These are phyloP conservation scores for Epicoccum nigrum DNA, from an alignment of 2,329 filamentous ascomycete genomes.

Conservation along the genomic window DNA sequence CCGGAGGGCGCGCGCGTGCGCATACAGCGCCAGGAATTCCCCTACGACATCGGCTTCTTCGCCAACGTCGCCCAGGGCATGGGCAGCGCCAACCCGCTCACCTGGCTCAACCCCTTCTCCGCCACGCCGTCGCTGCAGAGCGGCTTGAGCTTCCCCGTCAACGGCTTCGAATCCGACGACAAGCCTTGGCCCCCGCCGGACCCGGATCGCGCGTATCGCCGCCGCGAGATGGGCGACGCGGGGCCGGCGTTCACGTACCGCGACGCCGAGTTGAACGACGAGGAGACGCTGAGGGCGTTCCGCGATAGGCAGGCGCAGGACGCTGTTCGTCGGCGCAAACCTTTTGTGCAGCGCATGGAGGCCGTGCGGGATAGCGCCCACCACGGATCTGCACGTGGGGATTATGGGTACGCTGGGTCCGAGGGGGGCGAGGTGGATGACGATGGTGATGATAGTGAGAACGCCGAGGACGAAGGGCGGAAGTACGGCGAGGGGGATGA, in stretches of 20 bases:
- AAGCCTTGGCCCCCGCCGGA: conserved; percentile 58
- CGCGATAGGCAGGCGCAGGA: conserved; percentile 61
- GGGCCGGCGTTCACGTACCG: conserved; percentile 48
- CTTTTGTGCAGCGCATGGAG: conserved; percentile 52
- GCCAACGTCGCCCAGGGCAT: conserved; percentile 76
- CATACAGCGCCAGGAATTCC: conserved; percentile 74
- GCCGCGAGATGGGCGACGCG: conserved; percentile 16
- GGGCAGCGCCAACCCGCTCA: conserved; percentile 68
- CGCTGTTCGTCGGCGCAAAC: conserved; percentile 48
- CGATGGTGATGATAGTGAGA: conserved; percentile 11
- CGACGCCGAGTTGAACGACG: conserved; percentile 43
- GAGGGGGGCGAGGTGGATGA: conserved; percentile 30
- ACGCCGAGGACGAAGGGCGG: conserved; percentile 17
- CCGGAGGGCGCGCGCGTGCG: conserved; percentile 61
- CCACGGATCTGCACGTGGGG: conserved; percentile 16
- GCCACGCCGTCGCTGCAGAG: conserved; percentile 54
- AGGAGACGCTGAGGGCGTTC: conserved; percentile 60
- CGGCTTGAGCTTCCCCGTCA: conserved; percentile 71
- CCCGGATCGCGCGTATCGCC: conserved; percentile 51
- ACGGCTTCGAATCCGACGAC: conserved; percentile 69
- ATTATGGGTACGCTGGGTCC: conserved; percentile 22
- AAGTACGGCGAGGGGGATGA: conserved; percentile 26
- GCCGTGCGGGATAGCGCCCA: conserved; percentile 7
- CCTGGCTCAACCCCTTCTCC: conserved; percentile 74
- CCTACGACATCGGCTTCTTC: conserved; percentile 80